phyloP scores from a whole-genome alignment of 2,329 filamentous ascomycete species.

The Fusarium drepaniforme region DNA sequence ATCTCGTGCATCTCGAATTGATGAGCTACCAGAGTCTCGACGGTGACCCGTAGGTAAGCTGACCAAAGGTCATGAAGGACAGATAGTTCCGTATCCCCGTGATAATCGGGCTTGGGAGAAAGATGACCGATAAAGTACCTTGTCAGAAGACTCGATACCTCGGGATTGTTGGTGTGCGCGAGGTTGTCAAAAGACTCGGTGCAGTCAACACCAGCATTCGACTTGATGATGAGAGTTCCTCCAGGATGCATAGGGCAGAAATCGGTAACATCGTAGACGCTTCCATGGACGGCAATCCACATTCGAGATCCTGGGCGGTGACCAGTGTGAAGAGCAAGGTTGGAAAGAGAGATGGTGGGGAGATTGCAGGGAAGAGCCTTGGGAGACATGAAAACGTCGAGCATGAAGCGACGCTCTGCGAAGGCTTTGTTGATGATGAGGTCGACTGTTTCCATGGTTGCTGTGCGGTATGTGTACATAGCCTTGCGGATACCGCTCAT shows the following conservation, averaged over 20 bases:
- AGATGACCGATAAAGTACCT: constrained; percentile 67
- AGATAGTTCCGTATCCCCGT: constrained; percentile 56
- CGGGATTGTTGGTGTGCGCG: constrained; percentile 66
- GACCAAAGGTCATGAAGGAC: constrained; percentile 63
- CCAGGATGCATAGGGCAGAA: constrained; percentile 67
- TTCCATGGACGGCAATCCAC: constrained; percentile 66
- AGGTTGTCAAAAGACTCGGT: constrained; percentile 65
- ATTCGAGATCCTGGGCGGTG: constrained; percentile 59
- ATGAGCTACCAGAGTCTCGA: constrained; percentile 65
- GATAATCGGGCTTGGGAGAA: constrained; percentile 62
- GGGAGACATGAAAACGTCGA: constrained; percentile 69
- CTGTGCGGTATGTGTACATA: constrained; percentile 64
- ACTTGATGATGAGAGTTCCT: constrained; percentile 65
- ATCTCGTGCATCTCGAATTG: constrained; percentile 67
- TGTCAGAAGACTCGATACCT: constrained; percentile 64
- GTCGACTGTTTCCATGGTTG: constrained; percentile 64
- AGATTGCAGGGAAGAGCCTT: constrained; percentile 63
- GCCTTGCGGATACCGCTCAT: constrained; percentile 68
- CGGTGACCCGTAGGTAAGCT: constrained; percentile 60
- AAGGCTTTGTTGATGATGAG: constrained; percentile 64
- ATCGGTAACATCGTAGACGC: constrained; percentile 66
- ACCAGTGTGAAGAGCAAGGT: constrained; percentile 63
- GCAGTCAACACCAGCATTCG: constrained; percentile 67
- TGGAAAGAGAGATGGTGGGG: constrained; percentile 62
- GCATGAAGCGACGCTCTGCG: constrained; percentile 67